Evolutionary conservation across 208 protist species (phyloP).

Genomic region (Crithidia expoeki): DNA sequence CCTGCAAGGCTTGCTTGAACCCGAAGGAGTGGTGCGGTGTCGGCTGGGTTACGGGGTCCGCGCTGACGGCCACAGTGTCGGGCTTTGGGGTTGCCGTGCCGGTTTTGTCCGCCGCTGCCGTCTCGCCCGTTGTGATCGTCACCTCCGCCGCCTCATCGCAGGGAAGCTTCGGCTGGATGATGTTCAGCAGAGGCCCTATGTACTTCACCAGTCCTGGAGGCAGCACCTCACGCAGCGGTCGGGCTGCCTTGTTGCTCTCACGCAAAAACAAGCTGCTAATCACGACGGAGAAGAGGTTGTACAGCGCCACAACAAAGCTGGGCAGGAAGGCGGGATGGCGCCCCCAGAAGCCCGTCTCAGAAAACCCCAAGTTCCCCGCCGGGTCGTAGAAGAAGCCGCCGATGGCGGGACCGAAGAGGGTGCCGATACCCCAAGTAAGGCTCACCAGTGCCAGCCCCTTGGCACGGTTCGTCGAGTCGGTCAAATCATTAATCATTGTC

Average conservation of each 20-base stretch:
- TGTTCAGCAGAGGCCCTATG: conserved; percentile 26
- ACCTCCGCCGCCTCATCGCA: conserved; percentile 25
- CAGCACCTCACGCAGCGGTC: conserved; percentile 33
- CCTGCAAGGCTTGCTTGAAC: conserved; percentile 57
- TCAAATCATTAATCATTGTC: conserved; percentile 84
- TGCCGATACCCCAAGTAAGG: conserved; percentile 88
- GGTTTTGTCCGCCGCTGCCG: neutral
- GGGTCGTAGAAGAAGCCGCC: conserved; percentile 83
- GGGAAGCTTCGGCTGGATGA: conserved; percentile 45
- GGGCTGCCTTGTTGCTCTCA: conserved; percentile 55
- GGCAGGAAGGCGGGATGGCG: conserved; percentile 77
- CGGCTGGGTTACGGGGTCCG: neutral
- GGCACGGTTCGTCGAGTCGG: conserved; percentile 72
- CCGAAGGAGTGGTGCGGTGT: conserved; percentile 46
- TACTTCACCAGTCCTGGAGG: conserved; percentile 15
- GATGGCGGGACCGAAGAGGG: conserved; percentile 62
- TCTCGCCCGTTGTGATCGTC: conserved; percentile 8
- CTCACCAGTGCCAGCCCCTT: conserved; percentile 97
- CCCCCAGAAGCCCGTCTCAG: conserved; percentile 37
- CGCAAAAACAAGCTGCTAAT: conserved; percentile 46
- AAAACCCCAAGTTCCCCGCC: conserved; percentile 29
- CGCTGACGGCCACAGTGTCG: neutral
- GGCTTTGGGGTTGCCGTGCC: neutral
- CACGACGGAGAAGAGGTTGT: conserved; percentile 56
- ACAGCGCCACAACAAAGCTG: conserved; percentile 49